Evolutionary conservation across 495 filamentous ascomycete species (phyloP).

Genomic region (Talaromyces nanjingensis): DNA sequence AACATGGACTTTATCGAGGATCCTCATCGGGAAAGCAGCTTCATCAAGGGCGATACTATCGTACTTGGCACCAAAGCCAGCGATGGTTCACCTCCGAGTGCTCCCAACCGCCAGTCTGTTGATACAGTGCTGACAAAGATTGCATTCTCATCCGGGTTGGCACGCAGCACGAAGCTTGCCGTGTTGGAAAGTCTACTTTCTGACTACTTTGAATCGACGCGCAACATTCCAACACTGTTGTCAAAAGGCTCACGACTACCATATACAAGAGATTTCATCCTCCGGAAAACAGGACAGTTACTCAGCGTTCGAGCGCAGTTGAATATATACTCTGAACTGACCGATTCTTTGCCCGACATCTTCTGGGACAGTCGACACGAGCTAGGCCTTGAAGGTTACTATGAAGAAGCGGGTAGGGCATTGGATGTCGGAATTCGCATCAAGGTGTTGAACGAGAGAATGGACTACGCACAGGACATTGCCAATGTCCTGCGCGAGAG

Average conservation of each 20-base stretch:
- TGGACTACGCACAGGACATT: constrained; percentile 96
- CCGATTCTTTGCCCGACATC: constrained; percentile 88
- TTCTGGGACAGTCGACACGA: constrained; percentile 94
- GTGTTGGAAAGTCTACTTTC: constrained; percentile 79
- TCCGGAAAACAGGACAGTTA: constrained; percentile 92
- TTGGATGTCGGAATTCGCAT: constrained; percentile 92
- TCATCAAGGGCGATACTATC: constrained; percentile 83
- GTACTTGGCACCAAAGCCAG: constrained; percentile 67
- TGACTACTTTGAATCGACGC: constrained; percentile 78
- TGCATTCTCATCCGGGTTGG: constrained; percentile 93
- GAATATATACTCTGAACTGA: constrained; percentile 95
- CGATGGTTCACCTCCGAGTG: constrained; percentile 11
- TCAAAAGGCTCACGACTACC: constrained; percentile 58
- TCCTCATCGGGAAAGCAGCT: constrained; percentile 62
- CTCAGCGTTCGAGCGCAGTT: constrained; percentile 83
- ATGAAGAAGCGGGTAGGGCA: constrained; percentile 83
- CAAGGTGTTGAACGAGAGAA: constrained; percentile 87
- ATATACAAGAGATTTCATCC: constrained; percentile 69
- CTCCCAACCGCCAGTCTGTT: constrained; percentile 34
- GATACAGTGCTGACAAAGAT: constrained; percentile 88
- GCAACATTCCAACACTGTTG: constrained; percentile 67
- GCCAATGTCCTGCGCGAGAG: constrained; percentile 82
- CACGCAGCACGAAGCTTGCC: constrained; percentile 91
- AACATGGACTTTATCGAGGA: constrained; percentile 86
- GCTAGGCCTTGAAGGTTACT: constrained; percentile 83